Evolutionary conservation across 2,329 filamentous ascomycete species (phyloP), one percentile per base, ranked within the genome.

Genomic region (Teratosphaeria gauchensis): DNA sequence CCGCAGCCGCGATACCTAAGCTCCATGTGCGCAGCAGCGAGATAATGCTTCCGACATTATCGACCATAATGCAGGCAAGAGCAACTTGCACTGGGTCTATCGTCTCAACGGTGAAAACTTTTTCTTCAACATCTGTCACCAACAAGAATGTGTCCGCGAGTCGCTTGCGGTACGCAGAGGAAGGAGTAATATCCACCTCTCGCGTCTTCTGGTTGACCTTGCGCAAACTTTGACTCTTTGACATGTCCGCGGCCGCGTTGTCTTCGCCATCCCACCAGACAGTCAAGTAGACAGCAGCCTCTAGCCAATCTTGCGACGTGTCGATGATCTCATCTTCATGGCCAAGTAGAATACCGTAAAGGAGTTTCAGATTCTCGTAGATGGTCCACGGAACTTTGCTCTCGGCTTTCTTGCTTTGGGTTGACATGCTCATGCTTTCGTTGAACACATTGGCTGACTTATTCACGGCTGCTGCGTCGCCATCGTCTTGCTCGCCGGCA

Each of bases 331-430:
- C 85, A 38, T 86, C 82, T 9, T 84, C 80, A 63, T 88, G 84
- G 38, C 92, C 92, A 4, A 94, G 80, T 1, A 95, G 76, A 61
- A 95, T 86, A 35, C 86, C 86, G 71, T 96, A 96, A 5, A 96
- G 76, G 12, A 84, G 85, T 64, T 87, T 84, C 56, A 97, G 77
- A 65, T 88, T 90, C 69, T 96, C 87, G 71, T 95, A 96, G 31
- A 97, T 84, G 28, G 88, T 84, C 89, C 89, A 96, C 0, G 92
- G 92, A 35, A 96, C 87, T 65, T 87, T 86, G 68, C 89, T 95
- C 67, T 92, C 89, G 1, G 90, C 91, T 73, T 87, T 89, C 54
- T 81, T 78, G 56, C 77, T 89, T 71, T 74, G 87, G 75, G 80
- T 87, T 72, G 80, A 83, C 56, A 88, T 54, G 32, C 28, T 51